Conservation (phyloP, 805 yeast species). For the Yarrowia sp. region DNA sequence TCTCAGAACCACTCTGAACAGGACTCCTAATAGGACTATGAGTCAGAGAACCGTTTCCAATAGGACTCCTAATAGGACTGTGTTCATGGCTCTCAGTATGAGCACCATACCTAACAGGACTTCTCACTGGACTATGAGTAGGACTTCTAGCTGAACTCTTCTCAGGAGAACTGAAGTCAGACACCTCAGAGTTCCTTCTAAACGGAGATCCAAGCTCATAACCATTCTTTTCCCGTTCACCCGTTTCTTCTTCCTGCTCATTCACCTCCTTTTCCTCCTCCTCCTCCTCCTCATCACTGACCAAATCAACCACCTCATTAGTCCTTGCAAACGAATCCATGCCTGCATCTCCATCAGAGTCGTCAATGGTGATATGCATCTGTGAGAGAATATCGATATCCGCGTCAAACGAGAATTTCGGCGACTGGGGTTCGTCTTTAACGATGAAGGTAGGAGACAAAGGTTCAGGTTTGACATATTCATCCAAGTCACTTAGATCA, state of each 20-base stretch:
- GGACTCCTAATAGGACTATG: too few species aligned
- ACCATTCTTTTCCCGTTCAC: too few species aligned
- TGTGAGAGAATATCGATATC: slow-evolving; percentile 21
- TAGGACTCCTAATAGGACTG: too few species aligned
- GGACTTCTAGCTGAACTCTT: too few species aligned
- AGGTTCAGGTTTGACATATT: slow-evolving; percentile 4
- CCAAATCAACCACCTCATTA: neutral
- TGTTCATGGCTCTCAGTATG: too few species aligned
- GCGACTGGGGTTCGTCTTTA: slow-evolving; percentile 19
- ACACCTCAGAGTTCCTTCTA: too few species aligned
- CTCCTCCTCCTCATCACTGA: neutral
- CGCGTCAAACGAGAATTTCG: neutral
- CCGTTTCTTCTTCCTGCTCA: too few species aligned
- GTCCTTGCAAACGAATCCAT: slow-evolving; percentile 24
- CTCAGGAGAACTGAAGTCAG: too few species aligned
- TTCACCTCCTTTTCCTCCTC: neutral
- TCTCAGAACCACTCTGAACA: too few species aligned
- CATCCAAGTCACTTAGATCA: neutral
- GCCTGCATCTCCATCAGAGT: slow-evolving; percentile 15
- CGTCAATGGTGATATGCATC: neutral
- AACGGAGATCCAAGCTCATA: neutral
- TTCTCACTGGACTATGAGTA: too few species aligned
- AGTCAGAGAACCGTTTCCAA: too few species aligned
- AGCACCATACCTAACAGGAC: too few species aligned
- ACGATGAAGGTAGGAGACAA: neutral